Conservation (phyloP, 1,284 basidiomycete genomes). For the Puccinia polysora region DNA sequence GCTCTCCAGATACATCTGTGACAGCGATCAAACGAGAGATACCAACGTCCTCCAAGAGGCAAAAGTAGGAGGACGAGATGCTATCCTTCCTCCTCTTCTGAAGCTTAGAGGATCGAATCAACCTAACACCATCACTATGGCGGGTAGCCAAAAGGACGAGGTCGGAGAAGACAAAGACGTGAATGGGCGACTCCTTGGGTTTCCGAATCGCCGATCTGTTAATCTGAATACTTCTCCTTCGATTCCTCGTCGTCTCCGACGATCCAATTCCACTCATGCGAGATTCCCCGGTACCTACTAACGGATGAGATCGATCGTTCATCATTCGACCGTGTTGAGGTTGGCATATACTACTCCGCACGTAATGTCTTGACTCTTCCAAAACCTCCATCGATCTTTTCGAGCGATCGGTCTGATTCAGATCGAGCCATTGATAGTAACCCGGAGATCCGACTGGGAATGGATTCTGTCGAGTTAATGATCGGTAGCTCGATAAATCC, state of each 20-base stretch:
- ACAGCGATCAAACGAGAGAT: slow-evolving; percentile 61
- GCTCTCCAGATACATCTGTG: slow-evolving; percentile 52
- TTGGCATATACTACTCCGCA: too few species aligned
- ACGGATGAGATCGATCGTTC: too few species aligned
- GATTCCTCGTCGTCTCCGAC: background rate
- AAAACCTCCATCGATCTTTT: too few species aligned
- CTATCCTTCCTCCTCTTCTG: slow-evolving; percentile 47
- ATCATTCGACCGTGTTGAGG: too few species aligned
- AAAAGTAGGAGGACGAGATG: slow-evolving; percentile 53
- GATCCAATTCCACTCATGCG: background rate
- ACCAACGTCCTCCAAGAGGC: slow-evolving; percentile 59
- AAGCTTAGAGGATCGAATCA: slow-evolving; percentile 46
- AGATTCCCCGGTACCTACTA: too few species aligned
- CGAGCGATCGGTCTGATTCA: too few species aligned
- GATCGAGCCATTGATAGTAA: background rate
- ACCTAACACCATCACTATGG: slow-evolving; percentile 42
- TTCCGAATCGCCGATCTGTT: slow-evolving; percentile 14
- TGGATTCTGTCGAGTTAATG: background rate
- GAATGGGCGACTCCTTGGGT: slow-evolving; percentile 53
- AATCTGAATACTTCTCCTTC: background rate
- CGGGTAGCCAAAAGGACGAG: slow-evolving; percentile 60
- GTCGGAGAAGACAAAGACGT: slow-evolving; percentile 67
- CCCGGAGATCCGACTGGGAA: background rate
- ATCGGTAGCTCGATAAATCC: background rate
- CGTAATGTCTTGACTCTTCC: background rate